A percentile compares a stretch with the other conserved stretches of the same genome.
Evolutionary conservation across 1,284 basidiomycete genomes (phyloP).

Genomic region (Ceratobasidium sp.): DNA sequence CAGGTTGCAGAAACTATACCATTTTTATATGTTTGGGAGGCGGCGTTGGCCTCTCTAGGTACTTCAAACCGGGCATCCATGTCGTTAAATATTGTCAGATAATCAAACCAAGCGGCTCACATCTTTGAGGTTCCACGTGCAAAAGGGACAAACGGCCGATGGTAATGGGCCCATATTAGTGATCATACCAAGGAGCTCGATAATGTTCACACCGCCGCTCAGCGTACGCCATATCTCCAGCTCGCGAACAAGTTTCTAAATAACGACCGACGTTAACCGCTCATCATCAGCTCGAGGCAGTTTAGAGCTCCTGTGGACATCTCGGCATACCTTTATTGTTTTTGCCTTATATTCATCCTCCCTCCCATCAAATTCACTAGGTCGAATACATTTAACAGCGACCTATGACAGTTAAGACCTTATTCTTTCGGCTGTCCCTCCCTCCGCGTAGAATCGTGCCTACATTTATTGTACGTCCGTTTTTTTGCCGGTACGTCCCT

Average conservation of each 20-base stretch:
- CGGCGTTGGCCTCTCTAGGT: constrained; percentile 3
- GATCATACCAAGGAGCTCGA: constrained; percentile 10
- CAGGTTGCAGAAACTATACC: neutral
- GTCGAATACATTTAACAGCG: constrained; percentile 26
- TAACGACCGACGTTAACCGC: neutral
- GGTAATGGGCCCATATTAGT: constrained; percentile 3
- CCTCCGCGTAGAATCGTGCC: neutral
- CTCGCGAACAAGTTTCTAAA: constrained; percentile 24
- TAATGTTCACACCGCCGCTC: neutral
- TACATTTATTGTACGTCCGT: constrained; percentile 3
- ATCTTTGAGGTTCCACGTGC: constrained; percentile 24
- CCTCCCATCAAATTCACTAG: neutral
- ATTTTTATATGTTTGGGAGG: constrained; percentile 22
- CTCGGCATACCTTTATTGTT: neutral
- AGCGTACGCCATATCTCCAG: constrained; percentile 10
- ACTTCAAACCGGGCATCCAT: neutral
- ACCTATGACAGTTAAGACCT: neutral
- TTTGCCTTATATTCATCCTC: constrained; percentile 8
- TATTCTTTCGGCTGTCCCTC: neutral
- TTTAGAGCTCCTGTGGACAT: neutral
- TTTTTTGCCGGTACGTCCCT: neutral
- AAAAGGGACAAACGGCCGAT: constrained; percentile 8
- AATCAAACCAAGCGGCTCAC: neutral
- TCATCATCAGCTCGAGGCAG: neutral
- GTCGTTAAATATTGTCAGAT: neutral